Percentiles rank a stretch among this genome's conserved stretches.
Evolutionary conservation across 176 grass and related monocot genomes (phyloP).

Genomic region (Tillandsia leiboldiana): DNA sequence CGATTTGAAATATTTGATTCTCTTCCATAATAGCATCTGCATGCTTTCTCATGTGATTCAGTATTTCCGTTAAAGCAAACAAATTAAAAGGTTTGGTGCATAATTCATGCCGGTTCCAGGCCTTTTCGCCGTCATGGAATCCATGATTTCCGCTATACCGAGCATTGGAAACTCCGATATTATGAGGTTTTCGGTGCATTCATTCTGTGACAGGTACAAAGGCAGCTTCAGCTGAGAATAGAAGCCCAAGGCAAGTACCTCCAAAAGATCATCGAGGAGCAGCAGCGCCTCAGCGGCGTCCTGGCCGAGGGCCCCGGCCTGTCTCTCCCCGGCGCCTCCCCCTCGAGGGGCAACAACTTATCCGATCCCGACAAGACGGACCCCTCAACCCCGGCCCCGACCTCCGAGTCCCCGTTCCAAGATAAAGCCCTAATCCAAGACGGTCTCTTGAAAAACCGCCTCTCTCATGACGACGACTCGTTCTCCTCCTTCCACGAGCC

Average conservation of each 20-base stretch:
- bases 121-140: too few species aligned
- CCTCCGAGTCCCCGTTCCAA: conserved; percentile 15
- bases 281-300: conserved; percentile 24
- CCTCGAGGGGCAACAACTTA: not conserved
- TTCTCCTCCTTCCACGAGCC: conserved; percentile 19
- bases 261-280: conserved; percentile 36
- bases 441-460: conserved; percentile 13
- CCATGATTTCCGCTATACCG: too few species aligned
- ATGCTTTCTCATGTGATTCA: too few species aligned
- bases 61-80: too few species aligned
- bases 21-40: too few species aligned
- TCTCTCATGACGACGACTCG: conserved; percentile 19
- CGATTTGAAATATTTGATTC: too few species aligned
- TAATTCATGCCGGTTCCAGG: too few species aligned
- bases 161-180: too few species aligned
- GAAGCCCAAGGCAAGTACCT: conserved; percentile 39
- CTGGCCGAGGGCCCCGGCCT: conserved; percentile 21
- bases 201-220: conserved; percentile 24
- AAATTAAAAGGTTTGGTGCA: too few species aligned
- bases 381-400: conserved; percentile 22
- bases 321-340: not conserved
- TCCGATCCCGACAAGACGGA: conserved; percentile 22
- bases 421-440: not conserved
- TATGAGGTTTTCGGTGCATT: too few species aligned
- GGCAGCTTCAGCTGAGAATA: conserved; percentile 41